phyloP scores from a whole-genome alignment of 2,329 filamentous ascomycete genomes.

The Alternaria ethzedia region DNA sequence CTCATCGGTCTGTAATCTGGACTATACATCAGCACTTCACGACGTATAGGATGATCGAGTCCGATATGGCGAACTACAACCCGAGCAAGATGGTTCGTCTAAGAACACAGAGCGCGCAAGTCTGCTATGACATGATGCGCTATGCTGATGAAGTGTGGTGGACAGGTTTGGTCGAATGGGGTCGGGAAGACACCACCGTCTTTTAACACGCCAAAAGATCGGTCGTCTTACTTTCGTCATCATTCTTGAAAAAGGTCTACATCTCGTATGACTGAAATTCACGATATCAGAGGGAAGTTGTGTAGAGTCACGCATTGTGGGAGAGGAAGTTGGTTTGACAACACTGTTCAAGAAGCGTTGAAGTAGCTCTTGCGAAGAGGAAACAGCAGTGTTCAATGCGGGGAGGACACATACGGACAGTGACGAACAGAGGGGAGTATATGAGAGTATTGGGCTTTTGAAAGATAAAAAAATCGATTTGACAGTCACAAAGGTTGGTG shows the following conservation, averaged over 20 bases:
- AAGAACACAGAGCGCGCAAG: not conserved
- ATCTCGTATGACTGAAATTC: not conserved
- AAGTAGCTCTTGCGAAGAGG: not conserved
- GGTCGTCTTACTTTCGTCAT: not conserved
- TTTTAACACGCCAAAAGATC: not conserved
- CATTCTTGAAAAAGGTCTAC: not conserved
- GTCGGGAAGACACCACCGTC: not conserved
- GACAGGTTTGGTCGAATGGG: not conserved
- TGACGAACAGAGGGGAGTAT: not conserved
- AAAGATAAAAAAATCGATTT: not conserved
- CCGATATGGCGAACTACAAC: not conserved
- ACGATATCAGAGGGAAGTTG: not conserved
- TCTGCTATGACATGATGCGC: not conserved
- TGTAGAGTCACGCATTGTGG: not conserved
- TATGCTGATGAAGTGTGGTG: not conserved
- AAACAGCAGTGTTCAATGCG: not conserved
- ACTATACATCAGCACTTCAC: not conserved
- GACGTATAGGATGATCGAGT: not conserved
- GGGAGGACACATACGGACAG: not conserved
- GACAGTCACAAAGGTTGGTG: not conserved
- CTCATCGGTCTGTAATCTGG: not conserved
- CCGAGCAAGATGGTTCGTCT: not conserved
- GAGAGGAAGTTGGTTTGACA: not conserved
- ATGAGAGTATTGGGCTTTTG: not conserved
- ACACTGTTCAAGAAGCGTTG: not conserved